These are phyloP conservation scores for Zanthoxylum bungeanum DNA, from an alignment of 345 rosid species.

Conservation along the genomic window DNA sequence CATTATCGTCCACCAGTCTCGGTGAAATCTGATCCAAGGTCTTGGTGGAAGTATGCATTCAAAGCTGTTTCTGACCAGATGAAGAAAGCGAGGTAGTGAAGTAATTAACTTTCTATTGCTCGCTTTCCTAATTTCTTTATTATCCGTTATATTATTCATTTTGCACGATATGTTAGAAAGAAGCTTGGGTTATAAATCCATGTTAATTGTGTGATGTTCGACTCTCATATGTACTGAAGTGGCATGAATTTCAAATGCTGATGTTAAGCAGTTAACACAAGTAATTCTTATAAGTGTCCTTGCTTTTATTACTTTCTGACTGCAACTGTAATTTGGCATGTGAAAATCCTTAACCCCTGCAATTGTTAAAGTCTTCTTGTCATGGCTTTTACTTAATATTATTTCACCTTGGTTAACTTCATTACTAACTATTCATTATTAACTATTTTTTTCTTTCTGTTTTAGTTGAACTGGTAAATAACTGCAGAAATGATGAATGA, in stretches of 20 bases:
- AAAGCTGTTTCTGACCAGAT: conserved; percentile 82
- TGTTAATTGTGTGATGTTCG: background rate
- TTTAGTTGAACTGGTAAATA: background rate
- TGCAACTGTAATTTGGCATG: background rate
- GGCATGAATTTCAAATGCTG: background rate
- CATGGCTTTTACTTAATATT: background rate
- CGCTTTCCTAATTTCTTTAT: background rate
- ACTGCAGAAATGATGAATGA: background rate
- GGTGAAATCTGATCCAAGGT: conserved; percentile 63
- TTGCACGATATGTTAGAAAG: background rate
- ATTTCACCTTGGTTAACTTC: background rate
- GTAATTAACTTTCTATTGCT: conserved; percentile 3
- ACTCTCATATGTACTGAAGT: background rate
- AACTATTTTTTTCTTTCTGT: background rate
- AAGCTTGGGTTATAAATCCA: background rate
- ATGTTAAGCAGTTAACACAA: background rate
- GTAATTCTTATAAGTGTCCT: background rate
- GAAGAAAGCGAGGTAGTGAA: conserved; percentile 72
- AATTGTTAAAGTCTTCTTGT: background rate
- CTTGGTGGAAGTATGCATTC: conserved; percentile 97
- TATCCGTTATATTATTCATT: background rate
- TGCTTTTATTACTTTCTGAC: background rate
- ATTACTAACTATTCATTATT: too few species aligned
- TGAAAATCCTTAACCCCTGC: background rate
- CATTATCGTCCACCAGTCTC: conserved; percentile 84